phyloP scores from a whole-genome alignment of 306 rosid genomes.

The Hippophae rhamnoides region DNA sequence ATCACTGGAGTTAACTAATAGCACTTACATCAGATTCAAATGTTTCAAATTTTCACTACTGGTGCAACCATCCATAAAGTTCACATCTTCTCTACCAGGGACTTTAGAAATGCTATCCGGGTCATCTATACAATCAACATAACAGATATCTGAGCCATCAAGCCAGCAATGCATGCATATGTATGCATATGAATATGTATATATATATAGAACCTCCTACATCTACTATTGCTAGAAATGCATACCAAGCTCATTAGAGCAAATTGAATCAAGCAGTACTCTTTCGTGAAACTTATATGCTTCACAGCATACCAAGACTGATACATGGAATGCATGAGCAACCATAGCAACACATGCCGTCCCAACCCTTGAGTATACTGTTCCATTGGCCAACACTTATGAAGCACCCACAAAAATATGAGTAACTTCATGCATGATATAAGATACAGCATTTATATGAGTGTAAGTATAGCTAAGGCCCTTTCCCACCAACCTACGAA shows the following conservation, averaged over 20 bases:
- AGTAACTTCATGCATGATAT: constrained; percentile 78
- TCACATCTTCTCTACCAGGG: constrained; percentile 59
- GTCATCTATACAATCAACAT: constrained; percentile 46
- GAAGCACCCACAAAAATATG: constrained; percentile 76
- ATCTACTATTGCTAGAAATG: constrained; percentile 7
- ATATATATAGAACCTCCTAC: background rate
- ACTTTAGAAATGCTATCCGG: constrained; percentile 55
- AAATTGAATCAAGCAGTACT: constrained; percentile 88
- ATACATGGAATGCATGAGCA: constrained; percentile 69
- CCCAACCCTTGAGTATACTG: constrained; percentile 85
- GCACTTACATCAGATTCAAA: constrained; percentile 64
- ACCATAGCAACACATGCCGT: constrained; percentile 90
- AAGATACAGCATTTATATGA: constrained; percentile 72
- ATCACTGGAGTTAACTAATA: constrained; percentile 1
- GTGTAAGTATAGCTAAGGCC: constrained; percentile 78
- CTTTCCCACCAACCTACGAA: constrained; percentile 50
- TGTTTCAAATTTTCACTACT: constrained; percentile 50
- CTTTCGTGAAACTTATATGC: constrained; percentile 92
- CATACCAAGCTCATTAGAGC: constrained; percentile 80
- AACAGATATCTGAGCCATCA: constrained; percentile 13
- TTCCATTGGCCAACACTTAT: constrained; percentile 64
- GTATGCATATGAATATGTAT: too few relatives aligned
- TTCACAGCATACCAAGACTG: constrained; percentile 86
- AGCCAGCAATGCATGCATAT: constrained; percentile 1
- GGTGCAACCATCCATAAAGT: constrained; percentile 39